phyloP scores from a whole-genome alignment of 2,329 filamentous ascomycete species.

The Didymosphaeria variabile region DNA sequence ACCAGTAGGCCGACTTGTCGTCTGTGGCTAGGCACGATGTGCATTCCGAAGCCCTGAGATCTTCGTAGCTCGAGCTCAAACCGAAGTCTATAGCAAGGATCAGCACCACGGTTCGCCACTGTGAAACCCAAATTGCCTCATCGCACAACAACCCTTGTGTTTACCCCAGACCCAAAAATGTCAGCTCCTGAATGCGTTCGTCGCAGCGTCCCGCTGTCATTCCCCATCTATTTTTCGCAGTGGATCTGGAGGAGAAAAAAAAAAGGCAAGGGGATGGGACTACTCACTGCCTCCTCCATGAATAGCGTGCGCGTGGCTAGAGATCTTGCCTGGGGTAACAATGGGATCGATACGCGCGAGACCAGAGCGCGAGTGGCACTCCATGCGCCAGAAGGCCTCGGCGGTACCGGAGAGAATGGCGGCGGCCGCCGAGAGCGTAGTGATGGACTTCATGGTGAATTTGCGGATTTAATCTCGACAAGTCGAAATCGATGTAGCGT shows the following conservation, averaged over 20 bases:
- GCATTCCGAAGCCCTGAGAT: slow-evolving; percentile 71
- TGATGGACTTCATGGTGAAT: slow-evolving; percentile 42
- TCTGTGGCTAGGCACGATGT: slow-evolving; percentile 68
- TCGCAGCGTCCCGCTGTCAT: slow-evolving; percentile 6
- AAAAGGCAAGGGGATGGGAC: slow-evolving; percentile 51
- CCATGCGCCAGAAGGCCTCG: slow-evolving; percentile 76
- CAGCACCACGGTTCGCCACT: slow-evolving; percentile 27
- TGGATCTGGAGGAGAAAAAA: slow-evolving; percentile 62
- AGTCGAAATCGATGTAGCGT: neutral
- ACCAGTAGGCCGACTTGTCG: slow-evolving; percentile 55
- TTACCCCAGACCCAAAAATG: slow-evolving; percentile 18
- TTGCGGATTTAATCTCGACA: neutral
- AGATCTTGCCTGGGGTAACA: slow-evolving; percentile 39
- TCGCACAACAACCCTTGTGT: slow-evolving; percentile 16
- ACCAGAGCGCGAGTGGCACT: slow-evolving; percentile 69
- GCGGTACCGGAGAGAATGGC: slow-evolving; percentile 51
- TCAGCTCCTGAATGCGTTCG: slow-evolving; percentile 14
- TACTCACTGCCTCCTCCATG: slow-evolving; percentile 60
- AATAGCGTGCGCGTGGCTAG: slow-evolving; percentile 44
- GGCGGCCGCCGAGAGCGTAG: slow-evolving; percentile 38
- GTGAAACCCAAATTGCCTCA: slow-evolving; percentile 33
- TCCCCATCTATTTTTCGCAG: slow-evolving; percentile 67
- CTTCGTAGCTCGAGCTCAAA: slow-evolving; percentile 68
- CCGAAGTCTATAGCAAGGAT: slow-evolving; percentile 60
- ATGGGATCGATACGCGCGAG: slow-evolving; percentile 64